A percentile compares a stretch with the other conserved stretches of the same genome.
These are phyloP conservation scores for Nicotiana tabacum DNA, from an alignment of 257 asterid genomes.

Conservation along the genomic window DNA sequence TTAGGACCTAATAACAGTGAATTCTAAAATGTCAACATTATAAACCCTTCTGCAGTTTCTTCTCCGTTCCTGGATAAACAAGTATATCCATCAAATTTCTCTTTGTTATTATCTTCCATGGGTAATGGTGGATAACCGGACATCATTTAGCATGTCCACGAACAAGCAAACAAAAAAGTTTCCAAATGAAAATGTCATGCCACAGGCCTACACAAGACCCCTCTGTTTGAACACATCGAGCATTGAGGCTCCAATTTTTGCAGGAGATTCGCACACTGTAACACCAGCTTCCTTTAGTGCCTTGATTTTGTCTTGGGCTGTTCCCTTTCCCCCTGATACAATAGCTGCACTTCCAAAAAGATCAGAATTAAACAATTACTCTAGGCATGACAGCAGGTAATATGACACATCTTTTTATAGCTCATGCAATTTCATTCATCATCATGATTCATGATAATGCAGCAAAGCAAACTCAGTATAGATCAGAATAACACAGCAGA, in stretches of 20 bases:
- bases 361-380: not conserved
- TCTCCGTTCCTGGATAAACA: not conserved
- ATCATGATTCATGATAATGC: not conserved
- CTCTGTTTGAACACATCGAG: constrained; percentile 84
- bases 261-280: constrained; percentile 92
- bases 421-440: not conserved
- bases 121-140: not conserved
- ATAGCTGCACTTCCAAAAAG: constrained; percentile 46
- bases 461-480: not conserved
- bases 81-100: not conserved
- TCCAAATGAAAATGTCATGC: not conserved
- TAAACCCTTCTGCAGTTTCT: not conserved
- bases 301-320: constrained; percentile 90
- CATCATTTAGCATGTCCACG: not conserved
- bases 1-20: not conserved
- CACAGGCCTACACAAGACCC: constrained; percentile 54
- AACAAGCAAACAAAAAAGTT: not conserved
- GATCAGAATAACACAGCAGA: not conserved
- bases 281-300: constrained; percentile 83
- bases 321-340: constrained; percentile 83
- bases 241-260: constrained; percentile 85
- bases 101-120: constrained; percentile 7
- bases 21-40: not conserved
- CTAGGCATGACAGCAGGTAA: not conserved
- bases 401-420: not conserved